A percentile compares a stretch with the other conserved stretches of the same genome.
phyloP scores from a whole-genome alignment of 163 green algal species.

The Chlamydomonas reinhardtii region DNA sequence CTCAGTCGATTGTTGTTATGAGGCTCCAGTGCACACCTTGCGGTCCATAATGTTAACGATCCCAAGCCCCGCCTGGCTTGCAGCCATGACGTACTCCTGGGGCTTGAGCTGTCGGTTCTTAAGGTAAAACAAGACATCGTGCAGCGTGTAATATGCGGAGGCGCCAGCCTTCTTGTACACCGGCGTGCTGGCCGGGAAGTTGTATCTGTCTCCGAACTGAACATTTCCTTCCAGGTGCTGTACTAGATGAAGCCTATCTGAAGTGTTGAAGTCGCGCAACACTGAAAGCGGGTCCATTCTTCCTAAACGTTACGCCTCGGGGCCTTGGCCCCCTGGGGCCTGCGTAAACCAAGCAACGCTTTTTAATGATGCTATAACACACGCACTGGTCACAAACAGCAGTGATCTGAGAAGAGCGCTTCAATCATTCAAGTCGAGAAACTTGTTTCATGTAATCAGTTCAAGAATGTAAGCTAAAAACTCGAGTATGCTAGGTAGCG shows the following conservation, averaged over 20 bases:
- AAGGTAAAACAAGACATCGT: constrained; percentile 70
- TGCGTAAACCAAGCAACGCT: background rate
- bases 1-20: too few species aligned
- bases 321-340: too few species aligned
- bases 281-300: constrained; percentile 25
- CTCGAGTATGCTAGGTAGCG: too few species aligned
- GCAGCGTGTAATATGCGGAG: constrained; percentile 69
- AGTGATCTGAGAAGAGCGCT: background rate
- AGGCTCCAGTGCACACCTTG: constrained; percentile 67
- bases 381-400: background rate
- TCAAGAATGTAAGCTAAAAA: too few species aligned
- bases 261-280: constrained; percentile 14
- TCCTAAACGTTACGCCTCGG: background rate
- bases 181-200: constrained; percentile 47
- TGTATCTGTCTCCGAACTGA: constrained; percentile 58
- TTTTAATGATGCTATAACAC: background rate
- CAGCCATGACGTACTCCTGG: constrained; percentile 70
- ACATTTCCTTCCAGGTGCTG: constrained; percentile 31
- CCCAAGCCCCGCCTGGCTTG: constrained; percentile 57
- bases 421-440: too few species aligned
- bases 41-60: constrained; percentile 66
- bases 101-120: constrained; percentile 52
- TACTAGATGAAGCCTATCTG: background rate
- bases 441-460: too few species aligned
- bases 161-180: constrained; percentile 69